These are phyloP conservation scores for Neurospora terricola DNA, from an alignment of 495 filamentous ascomycete species.

Conservation along the genomic window DNA sequence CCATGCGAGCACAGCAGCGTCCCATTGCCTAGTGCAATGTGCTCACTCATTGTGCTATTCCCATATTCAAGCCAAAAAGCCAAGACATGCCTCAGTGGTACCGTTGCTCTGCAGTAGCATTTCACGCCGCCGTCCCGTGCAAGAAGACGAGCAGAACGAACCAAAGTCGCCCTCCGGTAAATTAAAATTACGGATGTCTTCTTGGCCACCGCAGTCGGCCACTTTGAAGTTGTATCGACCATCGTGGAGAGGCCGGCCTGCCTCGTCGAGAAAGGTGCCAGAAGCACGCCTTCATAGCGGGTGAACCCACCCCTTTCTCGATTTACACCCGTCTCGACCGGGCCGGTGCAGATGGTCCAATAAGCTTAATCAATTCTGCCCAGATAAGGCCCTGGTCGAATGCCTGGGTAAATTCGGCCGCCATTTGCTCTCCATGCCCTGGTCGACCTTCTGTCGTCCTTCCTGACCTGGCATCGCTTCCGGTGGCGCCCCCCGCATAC, in stretches of 20 bases:
- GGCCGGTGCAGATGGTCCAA: constrained; percentile 10
- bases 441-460: background rate
- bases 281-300: background rate
- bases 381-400: constrained; percentile 10
- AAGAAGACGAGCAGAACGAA: background rate
- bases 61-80: background rate
- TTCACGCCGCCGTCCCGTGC: background rate
- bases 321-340: background rate
- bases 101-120: background rate
- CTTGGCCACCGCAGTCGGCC: background rate
- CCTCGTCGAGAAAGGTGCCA: constrained; percentile 16
- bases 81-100: background rate
- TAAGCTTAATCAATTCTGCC: constrained; percentile 12
- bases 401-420: constrained; percentile 23
- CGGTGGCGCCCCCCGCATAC: background rate
- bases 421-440: constrained; percentile 7
- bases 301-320: background rate
- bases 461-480: background rate
- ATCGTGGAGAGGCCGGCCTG: constrained; percentile 11
- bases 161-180: background rate
- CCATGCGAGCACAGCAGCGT: background rate
- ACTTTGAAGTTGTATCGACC: background rate
- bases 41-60: background rate
- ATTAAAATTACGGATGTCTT: background rate
- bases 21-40: background rate